A percentile compares a stretch with the other conserved stretches of the same genome.
These are phyloP conservation scores for Echium plantagineum DNA, from an alignment of 257 asterid genomes.

Conservation along the genomic window DNA sequence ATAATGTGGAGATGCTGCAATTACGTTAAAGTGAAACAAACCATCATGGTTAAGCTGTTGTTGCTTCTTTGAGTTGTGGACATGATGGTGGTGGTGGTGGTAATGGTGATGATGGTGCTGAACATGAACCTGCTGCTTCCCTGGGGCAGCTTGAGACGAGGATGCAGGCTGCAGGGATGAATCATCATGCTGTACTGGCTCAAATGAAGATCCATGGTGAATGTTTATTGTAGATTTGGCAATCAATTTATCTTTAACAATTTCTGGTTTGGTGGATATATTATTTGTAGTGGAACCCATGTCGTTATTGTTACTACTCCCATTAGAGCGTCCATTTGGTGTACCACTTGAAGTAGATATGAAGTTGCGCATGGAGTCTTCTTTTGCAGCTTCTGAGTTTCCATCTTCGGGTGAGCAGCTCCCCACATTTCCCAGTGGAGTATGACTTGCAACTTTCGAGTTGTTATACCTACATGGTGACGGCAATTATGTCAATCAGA, in stretches of 20 bases:
- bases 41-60: constrained; percentile 15
- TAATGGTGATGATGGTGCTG: constrained; percentile 44
- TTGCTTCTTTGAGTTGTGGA: constrained; percentile 20
- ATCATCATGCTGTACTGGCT: constrained; percentile 20
- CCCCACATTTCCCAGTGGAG: constrained; percentile 31
- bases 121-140: constrained; percentile 28
- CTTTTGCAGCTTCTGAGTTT: constrained; percentile 32
- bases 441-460: constrained; percentile 24
- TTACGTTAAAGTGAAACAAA: constrained; percentile 14
- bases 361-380: constrained; percentile 28
- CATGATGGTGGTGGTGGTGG: constrained; percentile 36
- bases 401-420: constrained; percentile 36
- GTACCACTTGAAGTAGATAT: constrained; percentile 28
- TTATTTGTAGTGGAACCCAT: constrained; percentile 42
- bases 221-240: constrained; percentile 15
- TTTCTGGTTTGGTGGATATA: constrained; percentile 20
- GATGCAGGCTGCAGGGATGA: constrained; percentile 17
- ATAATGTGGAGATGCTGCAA: constrained; percentile 15
- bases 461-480: constrained; percentile 30
- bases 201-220: constrained; percentile 23
- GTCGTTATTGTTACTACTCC: constrained; percentile 38
- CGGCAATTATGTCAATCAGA: background rate
- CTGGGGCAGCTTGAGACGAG: constrained; percentile 14
- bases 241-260: constrained; percentile 12
- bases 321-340: constrained; percentile 41